A percentile compares a stretch with the other conserved stretches of the same genome.
Evolutionary conservation across 208 protist species (phyloP).

Genomic region (Trypanosoma congolense): DNA sequence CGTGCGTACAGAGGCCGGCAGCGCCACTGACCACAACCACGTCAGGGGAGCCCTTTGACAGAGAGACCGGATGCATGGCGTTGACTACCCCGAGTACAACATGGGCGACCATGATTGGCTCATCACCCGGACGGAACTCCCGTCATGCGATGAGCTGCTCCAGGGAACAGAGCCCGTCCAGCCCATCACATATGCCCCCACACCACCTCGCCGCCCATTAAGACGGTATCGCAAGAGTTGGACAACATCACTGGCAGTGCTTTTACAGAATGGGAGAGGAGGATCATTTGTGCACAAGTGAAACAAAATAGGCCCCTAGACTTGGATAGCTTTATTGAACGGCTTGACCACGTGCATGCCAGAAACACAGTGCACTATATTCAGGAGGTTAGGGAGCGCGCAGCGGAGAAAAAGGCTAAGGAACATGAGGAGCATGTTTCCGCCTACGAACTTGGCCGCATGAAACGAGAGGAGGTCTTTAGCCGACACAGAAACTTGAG

Average conservation of each 20-base stretch:
- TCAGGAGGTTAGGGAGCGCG: conserved; percentile 24
- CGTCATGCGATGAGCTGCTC: conserved; percentile 6
- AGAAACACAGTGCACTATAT: conserved; percentile 51
- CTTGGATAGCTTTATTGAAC: conserved; percentile 47
- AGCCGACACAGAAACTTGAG: conserved; percentile 55
- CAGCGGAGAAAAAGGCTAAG: conserved; percentile 15
- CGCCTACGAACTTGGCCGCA: conserved; percentile 31
- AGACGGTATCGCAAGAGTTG: conserved; percentile 26
- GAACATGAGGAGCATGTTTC: conserved; percentile 7
- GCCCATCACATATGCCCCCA: conserved; percentile 45
- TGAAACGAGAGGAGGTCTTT: conserved; percentile 45
- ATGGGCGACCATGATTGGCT: conserved; percentile 27
- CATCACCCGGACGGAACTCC: conserved; percentile 16
- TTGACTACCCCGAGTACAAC: background rate
- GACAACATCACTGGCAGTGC: conserved; percentile 14
- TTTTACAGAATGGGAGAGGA: conserved; percentile 61
- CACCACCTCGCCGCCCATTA: conserved; percentile 17
- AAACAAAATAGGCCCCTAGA: conserved; percentile 29
- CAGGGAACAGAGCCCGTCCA: conserved; percentile 21
- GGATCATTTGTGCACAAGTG: conserved; percentile 47
- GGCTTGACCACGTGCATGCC: conserved; percentile 25
- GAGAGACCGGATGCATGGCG: background rate
- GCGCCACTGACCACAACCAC: too few relatives aligned
- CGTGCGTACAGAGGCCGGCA: too few relatives aligned
- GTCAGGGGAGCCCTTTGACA: too few relatives aligned